Evolutionary conservation across 192 early-diverging fungal species (phyloP).

Genomic region (Geranomyces michiganensis): DNA sequence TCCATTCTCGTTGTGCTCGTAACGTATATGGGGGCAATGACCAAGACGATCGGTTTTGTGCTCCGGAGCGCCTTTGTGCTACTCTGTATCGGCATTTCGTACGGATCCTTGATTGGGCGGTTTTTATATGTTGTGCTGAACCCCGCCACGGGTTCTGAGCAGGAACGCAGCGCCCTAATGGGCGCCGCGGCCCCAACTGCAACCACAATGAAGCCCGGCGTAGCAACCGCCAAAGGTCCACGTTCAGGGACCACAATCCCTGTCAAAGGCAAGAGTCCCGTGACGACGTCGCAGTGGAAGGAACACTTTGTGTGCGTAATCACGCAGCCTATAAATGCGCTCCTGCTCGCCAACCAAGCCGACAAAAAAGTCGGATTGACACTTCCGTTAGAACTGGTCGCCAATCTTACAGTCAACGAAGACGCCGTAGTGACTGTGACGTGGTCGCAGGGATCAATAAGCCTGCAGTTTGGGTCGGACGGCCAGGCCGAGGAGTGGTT

Average conservation of each 20-base stretch:
- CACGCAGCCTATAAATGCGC: not conserved
- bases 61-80: slow-evolving; percentile 20
- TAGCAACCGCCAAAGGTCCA: not conserved
- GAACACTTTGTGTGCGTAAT: slow-evolving; percentile 6
- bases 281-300: slow-evolving; percentile 19
- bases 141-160: not conserved
- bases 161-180: not conserved
- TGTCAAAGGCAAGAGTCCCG: not conserved
- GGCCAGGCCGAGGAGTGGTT: slow-evolving; percentile 20
- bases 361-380: slow-evolving; percentile 10
- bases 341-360: slow-evolving; percentile 6
- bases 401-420: not conserved
- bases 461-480: not conserved
- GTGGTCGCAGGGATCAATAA: slow-evolving; percentile 17
- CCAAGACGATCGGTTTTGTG: not conserved
- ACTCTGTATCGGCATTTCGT: slow-evolving; percentile 7
- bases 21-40: slow-evolving; percentile 3
- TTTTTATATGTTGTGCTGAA: not conserved
- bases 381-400: not conserved
- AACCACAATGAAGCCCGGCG: not conserved
- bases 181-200: not conserved
- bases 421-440: slow-evolving; percentile 3
- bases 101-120: slow-evolving; percentile 15
- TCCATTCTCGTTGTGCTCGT: slow-evolving; percentile 11
- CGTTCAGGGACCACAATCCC: not conserved